These are phyloP conservation scores for Globisporangium parvum DNA, from an alignment of 352 stramenopile genomes.

Conservation along the genomic window DNA sequence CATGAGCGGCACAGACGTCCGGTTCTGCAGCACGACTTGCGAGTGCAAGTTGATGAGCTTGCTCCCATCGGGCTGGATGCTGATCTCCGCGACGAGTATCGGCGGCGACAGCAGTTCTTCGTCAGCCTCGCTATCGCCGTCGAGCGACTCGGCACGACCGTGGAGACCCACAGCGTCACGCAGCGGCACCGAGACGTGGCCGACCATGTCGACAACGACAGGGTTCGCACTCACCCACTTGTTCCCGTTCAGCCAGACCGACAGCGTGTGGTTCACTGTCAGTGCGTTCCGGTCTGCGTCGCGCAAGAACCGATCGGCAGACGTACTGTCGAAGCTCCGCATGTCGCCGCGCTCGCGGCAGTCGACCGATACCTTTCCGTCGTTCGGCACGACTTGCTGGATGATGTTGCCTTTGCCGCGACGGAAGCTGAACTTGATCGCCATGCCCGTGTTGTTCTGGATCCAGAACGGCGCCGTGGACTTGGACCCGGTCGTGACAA, in stretches of 20 bases:
- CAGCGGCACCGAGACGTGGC: conserved; percentile 76
- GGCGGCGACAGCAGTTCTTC: conserved; percentile 54
- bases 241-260: conserved; percentile 78
- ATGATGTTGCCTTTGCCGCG: conserved; percentile 74
- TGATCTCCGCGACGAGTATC: conserved; percentile 83
- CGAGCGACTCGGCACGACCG: conserved; percentile 9
- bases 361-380: conserved; percentile 75
- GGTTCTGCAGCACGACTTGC: conserved; percentile 82
- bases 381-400: conserved; percentile 60
- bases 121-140: conserved; percentile 29
- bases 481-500: conserved; percentile 82
- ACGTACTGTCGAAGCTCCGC: conserved; percentile 82
- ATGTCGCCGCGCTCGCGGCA: conserved; percentile 84
- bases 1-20: conserved; percentile 83
- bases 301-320: conserved; percentile 67
- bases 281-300: conserved; percentile 64
- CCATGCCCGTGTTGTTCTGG: conserved; percentile 79
- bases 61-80: conserved; percentile 80
- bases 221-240: conserved; percentile 85
- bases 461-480: conserved; percentile 87
- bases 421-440: conserved; percentile 85
- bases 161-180: conserved; percentile 40
- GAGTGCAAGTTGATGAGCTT: conserved; percentile 87
- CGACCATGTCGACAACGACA: conserved; percentile 84
- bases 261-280: conserved; percentile 86